Evolutionary conservation across 495 filamentous ascomycete species (phyloP).

Genomic region (Neurospora pannonica): DNA sequence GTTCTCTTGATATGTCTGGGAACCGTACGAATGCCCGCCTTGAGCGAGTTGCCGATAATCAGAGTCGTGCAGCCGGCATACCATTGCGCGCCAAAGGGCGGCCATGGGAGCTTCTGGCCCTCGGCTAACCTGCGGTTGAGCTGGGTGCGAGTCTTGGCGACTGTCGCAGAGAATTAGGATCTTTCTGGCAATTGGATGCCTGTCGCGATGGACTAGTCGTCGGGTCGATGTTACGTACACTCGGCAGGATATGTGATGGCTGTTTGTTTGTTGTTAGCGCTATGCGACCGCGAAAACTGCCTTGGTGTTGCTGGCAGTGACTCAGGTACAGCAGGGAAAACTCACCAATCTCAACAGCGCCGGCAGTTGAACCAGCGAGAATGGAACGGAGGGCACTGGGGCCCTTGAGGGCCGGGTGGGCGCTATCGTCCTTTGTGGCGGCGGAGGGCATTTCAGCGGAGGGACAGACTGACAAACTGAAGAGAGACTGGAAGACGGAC

Average conservation of each 20-base stretch:
- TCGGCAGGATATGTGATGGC: constrained; percentile 97
- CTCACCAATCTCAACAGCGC: constrained; percentile 87
- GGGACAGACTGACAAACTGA: neutral
- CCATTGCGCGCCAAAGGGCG: constrained; percentile 88
- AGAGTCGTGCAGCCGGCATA: constrained; percentile 96
- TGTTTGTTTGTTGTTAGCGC: constrained; percentile 25
- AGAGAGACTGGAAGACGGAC: neutral
- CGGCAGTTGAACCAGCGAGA: constrained; percentile 79
- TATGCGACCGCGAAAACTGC: neutral
- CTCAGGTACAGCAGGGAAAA: neutral
- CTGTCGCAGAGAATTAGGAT: constrained; percentile 20
- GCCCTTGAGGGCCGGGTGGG: constrained; percentile 35
- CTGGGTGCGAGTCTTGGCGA: constrained; percentile 92
- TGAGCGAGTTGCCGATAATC: constrained; percentile 92
- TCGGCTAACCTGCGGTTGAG: constrained; percentile 78
- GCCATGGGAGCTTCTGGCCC: constrained; percentile 86
- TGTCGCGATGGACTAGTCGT: neutral
- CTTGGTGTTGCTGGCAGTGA: neutral
- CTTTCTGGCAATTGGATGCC: constrained; percentile 1
- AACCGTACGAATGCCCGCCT: constrained; percentile 81
- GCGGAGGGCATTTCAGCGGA: constrained; percentile 18
- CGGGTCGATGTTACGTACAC: constrained; percentile 44
- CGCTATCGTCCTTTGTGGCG: constrained; percentile 14
- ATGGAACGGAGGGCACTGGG: constrained; percentile 79
- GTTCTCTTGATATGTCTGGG: neutral